A percentile compares a stretch with the other conserved stretches of the same genome.
phyloP scores from a whole-genome alignment of 306 rosid genomes.

The Alnus rubra region DNA sequence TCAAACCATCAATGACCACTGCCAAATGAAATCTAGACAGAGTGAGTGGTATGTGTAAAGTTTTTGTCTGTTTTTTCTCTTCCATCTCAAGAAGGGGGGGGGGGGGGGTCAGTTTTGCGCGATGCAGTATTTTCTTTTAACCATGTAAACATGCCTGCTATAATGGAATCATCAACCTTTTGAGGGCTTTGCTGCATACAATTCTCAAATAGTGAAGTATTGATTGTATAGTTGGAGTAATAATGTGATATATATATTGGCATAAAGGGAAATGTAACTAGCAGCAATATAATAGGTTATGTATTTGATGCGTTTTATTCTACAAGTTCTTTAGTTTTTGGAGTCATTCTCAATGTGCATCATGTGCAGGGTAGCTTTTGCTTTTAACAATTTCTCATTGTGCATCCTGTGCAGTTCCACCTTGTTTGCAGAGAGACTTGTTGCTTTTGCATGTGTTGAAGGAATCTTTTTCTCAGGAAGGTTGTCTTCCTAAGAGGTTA shows the following conservation, averaged over 20 bases:
- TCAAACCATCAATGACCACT: not conserved
- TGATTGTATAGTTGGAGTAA: not conserved
- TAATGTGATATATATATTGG: not conserved
- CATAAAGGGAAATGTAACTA: not conserved
- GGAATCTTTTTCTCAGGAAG: slow-evolving; percentile 97
- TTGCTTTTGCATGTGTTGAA: slow-evolving; percentile 89
- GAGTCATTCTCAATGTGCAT: slow-evolving; percentile 8
- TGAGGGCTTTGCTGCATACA: not conserved
- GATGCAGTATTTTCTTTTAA: not conserved
- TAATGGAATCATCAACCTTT: not conserved
- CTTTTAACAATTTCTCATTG: slow-evolving; percentile 28
- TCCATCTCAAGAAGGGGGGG: not conserved
- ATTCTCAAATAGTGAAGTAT: not conserved
- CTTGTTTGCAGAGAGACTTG: slow-evolving; percentile 79
- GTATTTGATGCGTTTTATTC: not conserved
- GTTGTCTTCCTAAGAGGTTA: slow-evolving; percentile 37
- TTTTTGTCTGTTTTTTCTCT: not conserved
- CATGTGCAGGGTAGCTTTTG: slow-evolving; percentile 8
- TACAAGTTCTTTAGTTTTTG: too few relatives aligned
- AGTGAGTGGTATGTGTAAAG: not conserved
- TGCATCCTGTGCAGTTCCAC: slow-evolving; percentile 62
- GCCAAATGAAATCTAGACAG: not conserved
- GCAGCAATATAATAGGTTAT: not conserved
- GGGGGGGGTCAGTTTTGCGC: not conserved
- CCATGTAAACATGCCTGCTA: not conserved